phyloP scores from a whole-genome alignment of 2,329 filamentous ascomycete species.

The Pyrenophora teres region DNA sequence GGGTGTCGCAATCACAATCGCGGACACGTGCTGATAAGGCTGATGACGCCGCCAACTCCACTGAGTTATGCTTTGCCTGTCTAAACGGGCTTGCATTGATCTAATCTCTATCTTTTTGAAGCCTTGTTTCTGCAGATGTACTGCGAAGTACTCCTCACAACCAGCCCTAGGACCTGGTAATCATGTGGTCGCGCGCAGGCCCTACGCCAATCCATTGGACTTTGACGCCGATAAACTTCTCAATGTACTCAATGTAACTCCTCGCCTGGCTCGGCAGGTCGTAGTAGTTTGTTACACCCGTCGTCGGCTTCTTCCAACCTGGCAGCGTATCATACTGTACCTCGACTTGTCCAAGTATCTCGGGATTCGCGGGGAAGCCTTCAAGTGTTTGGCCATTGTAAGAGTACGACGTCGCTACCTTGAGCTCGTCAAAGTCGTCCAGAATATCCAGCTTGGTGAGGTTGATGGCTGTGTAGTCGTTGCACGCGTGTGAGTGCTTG shows the following conservation, averaged over 20 bases:
- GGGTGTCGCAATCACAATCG: neutral
- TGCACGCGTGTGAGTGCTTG: constrained; percentile 67
- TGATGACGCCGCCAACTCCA: neutral
- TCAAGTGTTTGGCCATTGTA: constrained; percentile 60
- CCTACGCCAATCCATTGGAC: constrained; percentile 71
- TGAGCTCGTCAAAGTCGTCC: constrained; percentile 74
- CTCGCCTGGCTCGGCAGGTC: constrained; percentile 68
- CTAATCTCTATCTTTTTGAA: constrained; percentile 12
- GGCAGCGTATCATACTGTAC: constrained; percentile 70
- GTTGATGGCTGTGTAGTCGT: constrained; percentile 70
- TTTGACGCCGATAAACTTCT: constrained; percentile 66
- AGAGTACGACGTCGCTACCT: constrained; percentile 73
- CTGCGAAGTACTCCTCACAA: neutral
- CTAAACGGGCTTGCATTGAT: constrained; percentile 3
- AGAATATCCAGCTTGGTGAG: constrained; percentile 72
- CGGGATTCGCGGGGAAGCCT: constrained; percentile 69
- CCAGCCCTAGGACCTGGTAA: constrained; percentile 51
- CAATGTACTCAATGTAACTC: constrained; percentile 70
- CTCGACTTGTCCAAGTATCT: constrained; percentile 62
- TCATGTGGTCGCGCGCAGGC: constrained; percentile 68
- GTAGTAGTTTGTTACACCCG: constrained; percentile 62
- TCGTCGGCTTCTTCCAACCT: constrained; percentile 71
- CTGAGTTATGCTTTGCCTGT: neutral
- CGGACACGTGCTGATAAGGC: constrained; percentile 2
- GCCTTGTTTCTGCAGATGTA: neutral